Evolutionary conservation across 345 rosid species (phyloP), one percentile per base, ranked within the genome.

Genomic region (Brassica rapa): DNA sequence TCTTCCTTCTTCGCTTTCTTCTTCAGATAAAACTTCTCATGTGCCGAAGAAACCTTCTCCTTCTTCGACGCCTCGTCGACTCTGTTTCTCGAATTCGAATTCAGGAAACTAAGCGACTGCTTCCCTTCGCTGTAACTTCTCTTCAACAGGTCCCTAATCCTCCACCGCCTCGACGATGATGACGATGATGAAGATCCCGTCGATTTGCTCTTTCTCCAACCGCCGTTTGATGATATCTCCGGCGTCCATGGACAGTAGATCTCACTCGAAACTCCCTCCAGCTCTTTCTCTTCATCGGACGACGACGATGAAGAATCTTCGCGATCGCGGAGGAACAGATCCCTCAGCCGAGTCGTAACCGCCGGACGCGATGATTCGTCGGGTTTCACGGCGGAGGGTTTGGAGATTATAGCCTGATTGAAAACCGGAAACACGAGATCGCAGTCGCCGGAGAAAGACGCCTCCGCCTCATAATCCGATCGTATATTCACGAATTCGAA

Each of bases 41-140:
- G 86, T 19, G 91, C 87, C 75, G 88, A 86, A 53, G 60, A 56
- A 72, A 73, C 35, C 60, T 56, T 27, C 37, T 56, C 67, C 49
- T 68, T 67, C 64, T 41, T 62, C 37, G 55, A 1, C 0, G 49
- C 7, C 7, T 70, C 46, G 1, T 62, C 39, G 3, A 8, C 62
- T 68, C 49, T 30, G 19, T 32, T 43, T 66, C 8, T 39, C 16
- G 81, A 43, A 62, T 25, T 73, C 29, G 66, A 23, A 37, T 73
- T 70, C 76, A 77, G 23, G 27, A 83, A 83, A 24, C 73, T 66
- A 37, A 82, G 51, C 27, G 88, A 86, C 2, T 84, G 87, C 79
- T 89, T 88, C 14, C 94, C 85, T 57, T 89, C 94, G 81, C 98
- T 93, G 56, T 84, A 85, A 77, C 89, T 82, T 75, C 94, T 84